Evolutionary conservation across 1,284 basidiomycete genomes (phyloP).

Genomic region (Ceratobasidium sp.): DNA sequence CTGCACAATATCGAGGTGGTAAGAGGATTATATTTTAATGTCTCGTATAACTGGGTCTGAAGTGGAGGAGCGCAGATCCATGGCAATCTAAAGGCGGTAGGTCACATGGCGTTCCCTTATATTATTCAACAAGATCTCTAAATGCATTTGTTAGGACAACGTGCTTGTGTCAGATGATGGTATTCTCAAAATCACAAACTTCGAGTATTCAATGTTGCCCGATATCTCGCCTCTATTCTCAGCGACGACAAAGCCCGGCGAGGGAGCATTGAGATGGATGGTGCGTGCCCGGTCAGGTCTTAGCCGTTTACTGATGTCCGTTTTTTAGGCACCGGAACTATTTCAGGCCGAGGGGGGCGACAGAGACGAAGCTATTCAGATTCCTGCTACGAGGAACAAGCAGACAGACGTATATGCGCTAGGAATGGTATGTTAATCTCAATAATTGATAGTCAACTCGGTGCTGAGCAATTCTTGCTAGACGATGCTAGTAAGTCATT

Average conservation of each 20-base stretch:
- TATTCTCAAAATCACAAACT: background rate
- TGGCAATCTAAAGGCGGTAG: too few species aligned
- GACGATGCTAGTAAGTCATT: background rate
- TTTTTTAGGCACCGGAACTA: background rate
- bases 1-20: background rate
- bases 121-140: too few species aligned
- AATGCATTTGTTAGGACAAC: too few species aligned
- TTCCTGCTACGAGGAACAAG: background rate
- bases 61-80: too few species aligned
- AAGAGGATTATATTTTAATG: too few species aligned
- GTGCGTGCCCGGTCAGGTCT: background rate
- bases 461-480: background rate
- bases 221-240: background rate
- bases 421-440: constrained; percentile 2
- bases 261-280: background rate
- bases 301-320: too few species aligned
- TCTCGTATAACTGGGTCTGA: too few species aligned
- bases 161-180: background rate
- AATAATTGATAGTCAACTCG: too few species aligned
- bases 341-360: background rate
- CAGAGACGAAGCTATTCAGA: background rate
- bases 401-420: constrained; percentile 2
- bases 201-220: background rate
- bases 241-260: background rate
- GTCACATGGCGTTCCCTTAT: too few species aligned